Base-by-base conservation (phyloP, 148 eudicot genomes). In the Gaultheria prostrata region DNA sequence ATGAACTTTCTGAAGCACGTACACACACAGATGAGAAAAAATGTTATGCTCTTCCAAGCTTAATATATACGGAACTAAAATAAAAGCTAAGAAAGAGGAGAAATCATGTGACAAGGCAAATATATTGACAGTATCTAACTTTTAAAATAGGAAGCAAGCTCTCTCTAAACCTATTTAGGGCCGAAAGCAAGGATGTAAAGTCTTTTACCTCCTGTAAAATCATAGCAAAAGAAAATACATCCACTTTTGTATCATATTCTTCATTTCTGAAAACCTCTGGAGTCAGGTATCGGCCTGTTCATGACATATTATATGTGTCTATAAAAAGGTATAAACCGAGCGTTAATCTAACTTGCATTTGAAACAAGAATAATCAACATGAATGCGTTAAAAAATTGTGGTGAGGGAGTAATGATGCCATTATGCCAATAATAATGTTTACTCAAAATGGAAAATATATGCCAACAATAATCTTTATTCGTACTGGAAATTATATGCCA, bases 171-270 rank as follows among this genome's bases (percentile, higher is more conserved):
- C 35, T 4, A 78, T n/a, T 78, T 30, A 78, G 53, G 18, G 46
- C 70, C 59, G 13, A 8, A n/a, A 43, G 39, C 35, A 45, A 54
- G 56, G 46, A 20, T 50, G 33, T 24, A 4, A 61, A 86, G 77
- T 32, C 61, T 57, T 54, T 82, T 88, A 97, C 98, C 99, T 97
- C 98, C 75, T 94, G 99, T 59, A 97, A 89, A 86, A 97, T 97
- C 61, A 97, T 84, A 75, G 95, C 95, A 87, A 97, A 97, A 32
- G 99, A 97, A 89, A 97, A 97, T 39, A 97, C 99, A 89, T 97
- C 99, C 84, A 93, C 99, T 91, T 94, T 94, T 76, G 97, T 97
- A 84, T 97, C 93, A 84, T 91, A 97, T 45, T 90, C 95, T 85
- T 93, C 93, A 85, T 97, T 93, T 89, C 87, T 89, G 88, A 89